phyloP scores from a whole-genome alignment of 441 rosid species.

The Geranium incanum region DNA sequence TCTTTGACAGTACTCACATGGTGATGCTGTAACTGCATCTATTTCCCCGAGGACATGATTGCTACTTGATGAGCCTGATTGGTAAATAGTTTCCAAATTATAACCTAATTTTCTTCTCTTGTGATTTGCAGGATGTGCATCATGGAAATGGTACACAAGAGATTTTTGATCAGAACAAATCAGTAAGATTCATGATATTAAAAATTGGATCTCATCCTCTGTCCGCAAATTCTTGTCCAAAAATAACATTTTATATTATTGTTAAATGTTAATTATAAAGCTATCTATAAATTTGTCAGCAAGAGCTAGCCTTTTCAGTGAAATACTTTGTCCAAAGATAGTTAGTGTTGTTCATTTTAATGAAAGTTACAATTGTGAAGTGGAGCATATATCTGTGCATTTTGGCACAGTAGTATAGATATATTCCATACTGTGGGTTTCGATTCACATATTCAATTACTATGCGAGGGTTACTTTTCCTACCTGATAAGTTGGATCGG shows the following conservation, averaged over 20 bases:
- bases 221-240: neutral
- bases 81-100: slow-evolving; percentile 2
- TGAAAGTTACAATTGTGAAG: neutral
- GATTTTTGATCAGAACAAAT: slow-evolving; percentile 75
- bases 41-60: neutral
- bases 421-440: neutral
- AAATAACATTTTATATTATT: neutral
- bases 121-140: slow-evolving; percentile 81
- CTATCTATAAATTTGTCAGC: neutral
- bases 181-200: slow-evolving; percentile 43
- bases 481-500: slow-evolving; percentile 13
- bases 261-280: neutral
- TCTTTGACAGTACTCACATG: neutral
- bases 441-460: neutral
- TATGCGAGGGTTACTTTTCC: slow-evolving; percentile 3
- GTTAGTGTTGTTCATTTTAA: neutral
- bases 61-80: slow-evolving; percentile 6
- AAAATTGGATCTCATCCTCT: neutral
- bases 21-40: slow-evolving; percentile 12
- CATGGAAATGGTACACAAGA: slow-evolving; percentile 99
- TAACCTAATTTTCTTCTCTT: neutral
- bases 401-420: neutral
- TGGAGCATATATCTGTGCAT: neutral
- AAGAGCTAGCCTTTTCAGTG: neutral
- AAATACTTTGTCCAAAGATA: neutral